Evolutionary conservation across 1,139 yeast genomes (phyloP).

Genomic region (Sugiyamaella paludigena): DNA sequence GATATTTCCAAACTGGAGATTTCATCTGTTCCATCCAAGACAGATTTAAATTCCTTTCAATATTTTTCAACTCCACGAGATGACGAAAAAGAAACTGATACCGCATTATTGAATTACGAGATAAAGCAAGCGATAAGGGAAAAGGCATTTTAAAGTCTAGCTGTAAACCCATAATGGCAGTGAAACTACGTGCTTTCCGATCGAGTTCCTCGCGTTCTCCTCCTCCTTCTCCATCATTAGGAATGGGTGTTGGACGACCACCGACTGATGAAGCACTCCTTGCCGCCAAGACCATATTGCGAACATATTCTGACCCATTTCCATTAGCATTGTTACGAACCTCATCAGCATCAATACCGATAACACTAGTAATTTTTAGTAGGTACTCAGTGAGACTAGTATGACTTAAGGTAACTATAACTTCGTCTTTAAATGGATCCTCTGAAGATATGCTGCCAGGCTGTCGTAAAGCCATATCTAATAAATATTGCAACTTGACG

Average conservation of each 20-base stretch:
- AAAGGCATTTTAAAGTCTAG: conserved; percentile 74
- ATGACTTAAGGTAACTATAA: conserved; percentile 33
- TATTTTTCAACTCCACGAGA: conserved; percentile 58
- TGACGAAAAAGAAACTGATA: conserved; percentile 80
- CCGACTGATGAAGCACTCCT: conserved; percentile 8
- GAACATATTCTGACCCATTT: conserved; percentile 13
- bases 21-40: conserved; percentile 75
- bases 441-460: conserved; percentile 42
- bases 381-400: conserved; percentile 53
- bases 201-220: background rate
- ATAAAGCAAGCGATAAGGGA: conserved; percentile 75
- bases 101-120: conserved; percentile 68
- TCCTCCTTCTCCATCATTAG: background rate
- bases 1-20: conserved; percentile 64
- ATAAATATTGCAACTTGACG: conserved; percentile 41
- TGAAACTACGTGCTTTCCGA: conserved; percentile 21
- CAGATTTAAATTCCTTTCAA: conserved; percentile 57
- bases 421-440: conserved; percentile 42
- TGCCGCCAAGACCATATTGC: conserved; percentile 18
- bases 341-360: conserved; percentile 55
- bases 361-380: conserved; percentile 61
- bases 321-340: conserved; percentile 15
- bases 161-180: conserved; percentile 57
- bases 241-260: conserved; percentile 11
- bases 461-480: conserved; percentile 42